A percentile compares a stretch with the other conserved stretches of the same genome.
Conservation (phyloP, 2,329 filamentous ascomycete species). For the Trichothecium sympodiale region DNA sequence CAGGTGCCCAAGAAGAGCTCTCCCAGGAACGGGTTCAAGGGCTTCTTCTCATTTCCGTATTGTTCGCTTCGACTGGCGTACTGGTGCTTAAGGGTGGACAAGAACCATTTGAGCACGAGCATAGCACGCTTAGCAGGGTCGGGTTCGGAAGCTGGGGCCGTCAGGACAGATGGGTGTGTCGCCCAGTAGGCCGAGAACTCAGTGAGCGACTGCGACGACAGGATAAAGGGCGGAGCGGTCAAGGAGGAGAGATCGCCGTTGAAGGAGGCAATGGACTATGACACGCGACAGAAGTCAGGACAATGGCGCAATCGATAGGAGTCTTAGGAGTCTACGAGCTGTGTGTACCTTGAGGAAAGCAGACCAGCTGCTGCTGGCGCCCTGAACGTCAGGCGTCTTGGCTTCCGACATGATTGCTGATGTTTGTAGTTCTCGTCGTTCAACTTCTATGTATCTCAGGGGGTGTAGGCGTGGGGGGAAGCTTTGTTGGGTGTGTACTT, state of each 20-base stretch:
- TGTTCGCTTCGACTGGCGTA: slow-evolving; percentile 64
- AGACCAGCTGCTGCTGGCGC: slow-evolving; percentile 37
- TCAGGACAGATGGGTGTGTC: slow-evolving; percentile 66
- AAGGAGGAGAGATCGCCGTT: slow-evolving; percentile 72
- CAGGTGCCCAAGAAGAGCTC: slow-evolving; percentile 90
- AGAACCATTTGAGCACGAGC: slow-evolving; percentile 91
- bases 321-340: background rate
- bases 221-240: slow-evolving; percentile 73
- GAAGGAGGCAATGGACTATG: slow-evolving; percentile 65
- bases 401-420: slow-evolving; percentile 16
- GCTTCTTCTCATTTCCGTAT: slow-evolving; percentile 91
- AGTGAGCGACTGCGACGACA: slow-evolving; percentile 65
- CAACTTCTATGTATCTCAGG: background rate
- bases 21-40: slow-evolving; percentile 88
- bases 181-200: slow-evolving; percentile 80
- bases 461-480: background rate
- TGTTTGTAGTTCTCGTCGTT: background rate
- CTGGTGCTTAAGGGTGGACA: slow-evolving; percentile 86
- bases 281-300: background rate
- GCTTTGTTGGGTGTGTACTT: background rate
- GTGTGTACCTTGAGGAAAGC: slow-evolving; percentile 30
- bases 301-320: background rate
- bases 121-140: slow-evolving; percentile 75
- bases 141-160: slow-evolving; percentile 68
- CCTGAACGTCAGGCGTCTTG: slow-evolving; percentile 18